phyloP scores from a whole-genome alignment of 306 rosid species.

The Ceratonia siliqua region DNA sequence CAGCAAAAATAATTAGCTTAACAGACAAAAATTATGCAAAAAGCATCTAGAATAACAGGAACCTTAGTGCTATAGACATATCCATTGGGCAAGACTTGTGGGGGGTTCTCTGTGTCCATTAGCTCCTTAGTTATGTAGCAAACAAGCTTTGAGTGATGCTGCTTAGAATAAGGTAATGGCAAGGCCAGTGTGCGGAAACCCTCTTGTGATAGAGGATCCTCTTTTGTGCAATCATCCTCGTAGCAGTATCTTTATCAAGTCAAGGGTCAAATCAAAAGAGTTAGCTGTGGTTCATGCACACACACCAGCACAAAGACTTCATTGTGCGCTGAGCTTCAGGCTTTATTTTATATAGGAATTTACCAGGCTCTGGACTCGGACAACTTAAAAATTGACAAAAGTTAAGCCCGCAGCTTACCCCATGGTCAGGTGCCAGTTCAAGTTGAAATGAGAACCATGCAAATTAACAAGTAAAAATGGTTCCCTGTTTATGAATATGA shows the following conservation, averaged over 20 bases:
- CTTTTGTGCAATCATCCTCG: constrained; percentile 95
- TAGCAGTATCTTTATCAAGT: constrained; percentile 84
- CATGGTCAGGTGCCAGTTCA: not conserved
- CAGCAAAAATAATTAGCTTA: constrained; percentile 21
- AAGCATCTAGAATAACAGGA: constrained; percentile 15
- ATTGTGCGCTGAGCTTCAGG: no score
- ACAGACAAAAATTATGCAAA: not conserved
- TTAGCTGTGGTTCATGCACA: not conserved
- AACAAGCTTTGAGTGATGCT: constrained; percentile 97
- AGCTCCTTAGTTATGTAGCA: constrained; percentile 97
- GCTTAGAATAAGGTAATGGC: constrained; percentile 92
- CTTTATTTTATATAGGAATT: not conserved
- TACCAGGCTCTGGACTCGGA: not conserved
- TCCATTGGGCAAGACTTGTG: constrained; percentile 95
- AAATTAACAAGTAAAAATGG: constrained; percentile 21
- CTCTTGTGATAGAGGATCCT: constrained; percentile 95
- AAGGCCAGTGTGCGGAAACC: constrained; percentile 80
- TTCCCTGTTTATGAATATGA: not conserved
- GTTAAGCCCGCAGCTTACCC: not conserved
- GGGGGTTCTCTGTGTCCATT: constrained; percentile 99
- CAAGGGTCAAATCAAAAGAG: constrained; percentile 50
- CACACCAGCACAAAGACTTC: constrained; percentile 16
- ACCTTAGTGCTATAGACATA: constrained; percentile 96
- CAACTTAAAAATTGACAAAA: not conserved
- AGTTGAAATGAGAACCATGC: constrained; percentile 22